Evolutionary conservation across 257 asterid genomes (phyloP), one percentile per base, ranked within the genome.

Genomic region (Petrea volubilis): DNA sequence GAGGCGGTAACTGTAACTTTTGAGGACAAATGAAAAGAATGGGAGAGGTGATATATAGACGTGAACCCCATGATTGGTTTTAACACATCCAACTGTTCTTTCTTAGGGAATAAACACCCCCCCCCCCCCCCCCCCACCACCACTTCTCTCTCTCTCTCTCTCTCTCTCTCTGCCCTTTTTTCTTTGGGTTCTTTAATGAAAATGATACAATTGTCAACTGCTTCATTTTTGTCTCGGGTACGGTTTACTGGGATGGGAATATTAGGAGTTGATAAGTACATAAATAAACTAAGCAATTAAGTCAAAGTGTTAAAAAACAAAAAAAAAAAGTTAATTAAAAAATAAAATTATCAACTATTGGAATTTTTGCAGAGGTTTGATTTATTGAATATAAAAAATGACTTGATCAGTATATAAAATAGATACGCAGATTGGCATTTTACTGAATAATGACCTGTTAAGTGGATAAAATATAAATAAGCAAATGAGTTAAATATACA

Each of bases 21-120:
- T 58, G 70, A 55, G 36, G 34, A 67, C 28, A 49, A 51, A 62
- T 75, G 58, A 33, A 56, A 64, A 41, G 14, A 64, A 46, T n/a
- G 18, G 67, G 36, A 60, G 43, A 72, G 70, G 84, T 79, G 87
- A 81, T 70, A 82, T n/a, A 70, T 51, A 58, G 90, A 82, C 90
- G 90, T 85, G 90, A 85, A 77, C 59, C 78, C 90, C 90, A 85
- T 85, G 80, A 85, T 74, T 65, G 12, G 28, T 72, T 74, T 77
- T 23, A 79, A 72, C 71, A 28, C 77, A 20, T 82, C 60, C 81
- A 82, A 79, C 87, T 47, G 80, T 47, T 64, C 15, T 25, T 59
- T 18, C 25, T 38, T 38, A 12, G 20, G 40, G 64, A 23, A 49
- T 46, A 47, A 60, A 28, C 71, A 28, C 31, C 53, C 66, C 24